phyloP scores from a whole-genome alignment of 2,329 filamentous ascomycete genomes.

The Epichloe bromicola region DNA sequence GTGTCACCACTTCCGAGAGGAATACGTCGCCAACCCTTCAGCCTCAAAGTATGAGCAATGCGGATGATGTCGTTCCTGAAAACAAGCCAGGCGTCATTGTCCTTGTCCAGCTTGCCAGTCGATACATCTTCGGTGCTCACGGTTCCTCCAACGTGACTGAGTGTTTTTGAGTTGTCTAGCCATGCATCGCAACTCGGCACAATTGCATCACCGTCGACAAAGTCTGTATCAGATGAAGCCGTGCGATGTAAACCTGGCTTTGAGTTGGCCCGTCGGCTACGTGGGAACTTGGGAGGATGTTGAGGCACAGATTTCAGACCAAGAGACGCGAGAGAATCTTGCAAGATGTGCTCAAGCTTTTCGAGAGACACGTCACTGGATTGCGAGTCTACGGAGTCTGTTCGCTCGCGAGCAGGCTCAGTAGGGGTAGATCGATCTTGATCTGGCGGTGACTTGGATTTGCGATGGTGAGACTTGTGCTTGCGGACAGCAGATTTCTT shows the following conservation, averaged over 20 bases:
- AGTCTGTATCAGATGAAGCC: conserved; percentile 74
- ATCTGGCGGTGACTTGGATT: conserved; percentile 24
- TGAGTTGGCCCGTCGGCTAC: conserved; percentile 26
- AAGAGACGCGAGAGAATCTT: conserved; percentile 47
- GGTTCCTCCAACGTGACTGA: conserved; percentile 52
- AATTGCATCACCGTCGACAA: conserved; percentile 64
- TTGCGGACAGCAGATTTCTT: conserved; percentile 35
- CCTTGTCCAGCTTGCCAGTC: conserved; percentile 43
- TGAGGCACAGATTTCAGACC: conserved; percentile 34
- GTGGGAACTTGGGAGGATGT: conserved; percentile 27
- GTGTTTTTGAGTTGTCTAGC: conserved; percentile 81
- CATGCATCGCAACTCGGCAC: conserved; percentile 75
- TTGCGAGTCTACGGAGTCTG: conserved; percentile 50
- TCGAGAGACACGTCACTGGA: conserved; percentile 64
- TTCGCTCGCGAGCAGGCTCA: conserved; percentile 19
- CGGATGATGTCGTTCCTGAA: conserved; percentile 92
- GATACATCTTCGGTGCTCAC: conserved; percentile 29
- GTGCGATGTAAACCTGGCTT: conserved; percentile 29
- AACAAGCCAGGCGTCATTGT: conserved; percentile 62
- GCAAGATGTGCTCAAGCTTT: conserved; percentile 65
- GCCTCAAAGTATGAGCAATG: conserved; percentile 71
- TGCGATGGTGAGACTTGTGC: conserved; percentile 24
- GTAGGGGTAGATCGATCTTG: conserved; percentile 10
- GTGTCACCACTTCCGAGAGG: conserved; percentile 55
- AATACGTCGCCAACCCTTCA: conserved; percentile 86